phyloP scores from a whole-genome alignment of 1,284 basidiomycete genomes.

The Fereydounia khargensis region DNA sequence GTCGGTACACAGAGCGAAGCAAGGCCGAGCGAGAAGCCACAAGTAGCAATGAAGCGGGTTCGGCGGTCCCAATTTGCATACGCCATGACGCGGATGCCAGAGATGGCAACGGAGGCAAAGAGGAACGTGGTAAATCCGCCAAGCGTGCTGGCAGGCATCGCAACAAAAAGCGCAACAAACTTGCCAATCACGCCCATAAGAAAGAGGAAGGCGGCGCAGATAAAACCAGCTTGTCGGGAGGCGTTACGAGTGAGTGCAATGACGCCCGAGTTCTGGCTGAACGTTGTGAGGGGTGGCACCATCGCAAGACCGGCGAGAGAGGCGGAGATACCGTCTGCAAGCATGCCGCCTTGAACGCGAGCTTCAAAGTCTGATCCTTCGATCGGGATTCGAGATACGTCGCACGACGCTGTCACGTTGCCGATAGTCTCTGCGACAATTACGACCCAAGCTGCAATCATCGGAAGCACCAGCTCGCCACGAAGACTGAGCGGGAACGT shows the following conservation, averaged over 20 bases:
- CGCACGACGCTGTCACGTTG: slow-evolving; percentile 25
- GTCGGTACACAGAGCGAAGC: slow-evolving; percentile 15
- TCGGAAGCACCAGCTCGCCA: slow-evolving; percentile 14
- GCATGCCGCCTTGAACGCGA: slow-evolving; percentile 25
- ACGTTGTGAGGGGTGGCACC: slow-evolving; percentile 22
- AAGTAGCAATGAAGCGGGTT: slow-evolving; percentile 20
- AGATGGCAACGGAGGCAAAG: slow-evolving; percentile 20
- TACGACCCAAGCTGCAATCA: slow-evolving; percentile 15
- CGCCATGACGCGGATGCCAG: slow-evolving; percentile 25
- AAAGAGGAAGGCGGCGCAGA: slow-evolving; percentile 21
- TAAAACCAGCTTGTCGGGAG: slow-evolving; percentile 12
- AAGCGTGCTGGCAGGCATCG: slow-evolving; percentile 17
- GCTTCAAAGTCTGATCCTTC: slow-evolving; percentile 21
- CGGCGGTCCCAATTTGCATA: slow-evolving; percentile 30
- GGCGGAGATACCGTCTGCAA: slow-evolving; percentile 23
- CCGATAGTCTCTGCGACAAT: slow-evolving; percentile 21
- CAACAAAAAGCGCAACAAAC: slow-evolving; percentile 20
- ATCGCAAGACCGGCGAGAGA: slow-evolving; percentile 14
- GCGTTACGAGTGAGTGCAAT: slow-evolving; percentile 24
- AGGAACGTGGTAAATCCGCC: slow-evolving; percentile 29
- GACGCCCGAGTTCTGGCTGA: slow-evolving; percentile 25
- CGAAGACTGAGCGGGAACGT: slow-evolving; percentile 15
- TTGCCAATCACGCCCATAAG: slow-evolving; percentile 26
- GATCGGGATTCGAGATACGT: slow-evolving; percentile 17
- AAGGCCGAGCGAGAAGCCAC: slow-evolving; percentile 16